Evolutionary conservation across 805 yeast species (phyloP), one percentile per base, ranked within the genome.

Genomic region (Metschnikowia koreensis): DNA sequence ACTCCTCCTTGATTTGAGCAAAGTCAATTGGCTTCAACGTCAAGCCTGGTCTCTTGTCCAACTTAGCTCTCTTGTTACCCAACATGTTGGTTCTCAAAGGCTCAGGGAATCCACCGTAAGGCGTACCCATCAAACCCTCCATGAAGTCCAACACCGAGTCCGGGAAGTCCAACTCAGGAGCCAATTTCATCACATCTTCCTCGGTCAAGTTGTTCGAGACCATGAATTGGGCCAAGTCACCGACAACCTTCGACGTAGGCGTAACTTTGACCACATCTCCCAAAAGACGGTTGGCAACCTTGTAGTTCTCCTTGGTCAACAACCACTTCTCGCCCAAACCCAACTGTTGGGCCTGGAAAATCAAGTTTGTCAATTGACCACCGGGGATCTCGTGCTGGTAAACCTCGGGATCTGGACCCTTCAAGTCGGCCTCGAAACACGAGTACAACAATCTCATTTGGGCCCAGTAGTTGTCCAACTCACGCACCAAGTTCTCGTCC

Each of bases 51-150:
- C 99, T 86, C 60, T 79, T 75, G 56, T 84, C 82, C 73, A 94
- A 82, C 75, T 90, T 90, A 75, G 88, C 84, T 77, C 99, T 87
- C 85, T 91, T 91, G 70, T 92, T 96, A 65, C 84, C 83, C 66
- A 94, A 83, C 57, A 94, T 81, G 70, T 92, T 89, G 38, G 97
- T 80, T 76, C 99, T 86, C 73, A 94, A 80, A 38, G 99, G 99
- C 76, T 94, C 99, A 54, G 99, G 99, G 96, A 94, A 94, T 8
- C 99, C 99, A 61, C 99, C 99, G 69, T 89, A 90, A 66, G 99
- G 99, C 60, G 94, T 94, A 69, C 99, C 99, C 89, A 94, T 94
- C 70, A 94, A 81, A 64, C 99, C 99, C 79, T 94, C 97, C 81
- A 94, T 91, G 83, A 94, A 94, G 74, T 94, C 99, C 69, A 94